A percentile compares a stretch with the other conserved stretches of the same genome.
These are phyloP conservation scores for Aspergillus transmontanensis DNA, from an alignment of 2,329 filamentous ascomycete species.

Conservation along the genomic window DNA sequence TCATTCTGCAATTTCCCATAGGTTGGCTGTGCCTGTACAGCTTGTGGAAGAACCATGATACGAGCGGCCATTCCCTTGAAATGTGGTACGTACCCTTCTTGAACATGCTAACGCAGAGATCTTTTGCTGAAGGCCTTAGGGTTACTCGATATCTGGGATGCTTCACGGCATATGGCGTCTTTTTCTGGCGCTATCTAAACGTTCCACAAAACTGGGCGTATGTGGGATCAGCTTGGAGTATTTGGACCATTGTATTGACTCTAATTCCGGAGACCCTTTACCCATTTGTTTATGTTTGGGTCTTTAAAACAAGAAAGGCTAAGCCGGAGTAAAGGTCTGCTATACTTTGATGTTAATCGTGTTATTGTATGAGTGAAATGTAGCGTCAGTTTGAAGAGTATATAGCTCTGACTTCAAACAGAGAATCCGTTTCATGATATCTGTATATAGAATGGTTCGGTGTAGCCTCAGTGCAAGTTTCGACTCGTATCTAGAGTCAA, in stretches of 20 bases:
- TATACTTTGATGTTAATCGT: not conserved
- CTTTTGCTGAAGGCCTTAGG: conserved; percentile 12
- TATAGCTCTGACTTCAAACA: too few species aligned
- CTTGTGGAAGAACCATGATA: conserved; percentile 15
- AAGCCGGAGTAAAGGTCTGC: not conserved
- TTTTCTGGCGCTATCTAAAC: conserved; percentile 24
- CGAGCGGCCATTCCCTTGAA: conserved; percentile 21
- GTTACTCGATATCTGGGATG: conserved; percentile 23
- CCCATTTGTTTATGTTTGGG: conserved; percentile 15
- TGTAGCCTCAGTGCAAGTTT: too few species aligned
- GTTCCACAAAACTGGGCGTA: conserved; percentile 25
- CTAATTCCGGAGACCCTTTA: conserved; percentile 25
- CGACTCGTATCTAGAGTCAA: too few species aligned
- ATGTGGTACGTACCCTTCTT: conserved; percentile 17
- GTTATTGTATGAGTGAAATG: not conserved
- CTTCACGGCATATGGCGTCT: conserved; percentile 23
- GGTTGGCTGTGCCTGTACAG: conserved; percentile 19
- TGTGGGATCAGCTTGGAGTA: conserved; percentile 23
- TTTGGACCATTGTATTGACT: conserved; percentile 21
- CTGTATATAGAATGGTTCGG: too few species aligned
- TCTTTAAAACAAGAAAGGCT: not conserved
- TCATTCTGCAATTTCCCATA: conserved; percentile 23
- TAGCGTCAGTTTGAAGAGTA: not conserved
- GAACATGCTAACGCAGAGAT: too few species aligned
- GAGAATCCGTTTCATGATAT: too few species aligned